These are phyloP conservation scores for Neofusicoccum sp. DNA, from an alignment of 2,329 filamentous ascomycete species.

Conservation along the genomic window DNA sequence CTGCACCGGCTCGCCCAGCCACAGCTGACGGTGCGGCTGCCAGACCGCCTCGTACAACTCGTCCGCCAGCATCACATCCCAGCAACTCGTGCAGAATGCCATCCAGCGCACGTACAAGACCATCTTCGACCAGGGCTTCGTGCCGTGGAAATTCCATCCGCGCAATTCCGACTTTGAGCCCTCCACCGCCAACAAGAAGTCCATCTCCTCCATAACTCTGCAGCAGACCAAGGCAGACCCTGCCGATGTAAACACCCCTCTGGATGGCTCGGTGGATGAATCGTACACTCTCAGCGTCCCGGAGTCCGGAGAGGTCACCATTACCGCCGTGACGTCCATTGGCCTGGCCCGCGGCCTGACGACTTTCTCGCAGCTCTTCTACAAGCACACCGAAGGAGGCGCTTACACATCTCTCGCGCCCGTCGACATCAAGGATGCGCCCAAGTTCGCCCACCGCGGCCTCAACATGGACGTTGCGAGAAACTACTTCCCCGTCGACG, in stretches of 20 bases:
- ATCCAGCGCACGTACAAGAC: constrained; percentile 60
- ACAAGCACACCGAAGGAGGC: constrained; percentile 62
- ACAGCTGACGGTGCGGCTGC: constrained; percentile 24
- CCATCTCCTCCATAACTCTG: constrained; percentile 64
- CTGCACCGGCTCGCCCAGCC: constrained; percentile 17
- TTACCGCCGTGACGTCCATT: constrained; percentile 66
- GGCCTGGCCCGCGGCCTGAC: constrained; percentile 75
- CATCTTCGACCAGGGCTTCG: constrained; percentile 69
- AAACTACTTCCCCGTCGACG: constrained; percentile 67
- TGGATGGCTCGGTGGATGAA: constrained; percentile 63
- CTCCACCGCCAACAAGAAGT: constrained; percentile 46
- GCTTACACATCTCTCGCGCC: constrained; percentile 72
- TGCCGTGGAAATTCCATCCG: constrained; percentile 77
- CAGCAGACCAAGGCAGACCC: constrained; percentile 61
- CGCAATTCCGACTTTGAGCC: constrained; percentile 70
- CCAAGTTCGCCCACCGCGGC: constrained; percentile 76
- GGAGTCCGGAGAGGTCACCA: constrained; percentile 60
- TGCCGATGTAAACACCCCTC: constrained; percentile 59
- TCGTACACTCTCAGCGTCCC: constrained; percentile 70
- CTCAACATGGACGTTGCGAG: constrained; percentile 78
- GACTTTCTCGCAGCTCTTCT: constrained; percentile 80
- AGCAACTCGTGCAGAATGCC: constrained; percentile 51
- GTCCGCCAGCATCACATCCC: constrained; percentile 13
- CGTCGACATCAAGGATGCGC: constrained; percentile 70
- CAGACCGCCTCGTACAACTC: constrained; percentile 27